Percentiles rank a stretch among this genome's conserved stretches.
phyloP scores from a whole-genome alignment of 805 yeast genomes.

The Candida easanensis region DNA sequence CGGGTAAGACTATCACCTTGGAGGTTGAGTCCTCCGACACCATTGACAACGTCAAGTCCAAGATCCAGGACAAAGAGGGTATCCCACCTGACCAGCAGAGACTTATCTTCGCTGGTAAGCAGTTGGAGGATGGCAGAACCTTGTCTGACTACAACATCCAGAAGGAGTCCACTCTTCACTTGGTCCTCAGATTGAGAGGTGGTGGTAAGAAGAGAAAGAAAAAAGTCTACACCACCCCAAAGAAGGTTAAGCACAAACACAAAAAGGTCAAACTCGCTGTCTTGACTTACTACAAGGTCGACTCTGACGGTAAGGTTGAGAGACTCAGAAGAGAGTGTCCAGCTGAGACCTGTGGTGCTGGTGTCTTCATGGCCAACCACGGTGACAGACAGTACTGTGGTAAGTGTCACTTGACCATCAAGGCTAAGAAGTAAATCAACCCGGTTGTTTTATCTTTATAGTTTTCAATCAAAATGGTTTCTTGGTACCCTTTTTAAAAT shows the following conservation, averaged over 20 bases:
- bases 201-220: slow-evolving; percentile 99
- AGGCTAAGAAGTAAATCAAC: slow-evolving; percentile 34
- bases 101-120: slow-evolving; percentile 96
- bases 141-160: slow-evolving; percentile 97
- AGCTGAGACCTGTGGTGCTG: slow-evolving; percentile 91
- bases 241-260: slow-evolving; percentile 99
- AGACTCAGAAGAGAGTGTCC: slow-evolving; percentile 99
- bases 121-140: slow-evolving; percentile 95
- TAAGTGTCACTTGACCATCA: slow-evolving; percentile 96
- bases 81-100: slow-evolving; percentile 98
- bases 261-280: slow-evolving; percentile 99
- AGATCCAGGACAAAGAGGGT: slow-evolving; percentile 97
- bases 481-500: neutral
- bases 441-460: neutral
- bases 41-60: slow-evolving; percentile 93
- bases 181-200: slow-evolving; percentile 97
- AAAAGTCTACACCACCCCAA: slow-evolving; percentile 99
- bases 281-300: slow-evolving; percentile 98
- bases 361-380: slow-evolving; percentile 99
- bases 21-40: slow-evolving; percentile 98
- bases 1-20: slow-evolving; percentile 98
- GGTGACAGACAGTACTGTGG: slow-evolving; percentile 99
- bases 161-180: slow-evolving; percentile 94
- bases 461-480: neutral
- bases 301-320: slow-evolving; percentile 97